Evolutionary conservation across 345 rosid species (phyloP).

Genomic region (Brassica incana): DNA sequence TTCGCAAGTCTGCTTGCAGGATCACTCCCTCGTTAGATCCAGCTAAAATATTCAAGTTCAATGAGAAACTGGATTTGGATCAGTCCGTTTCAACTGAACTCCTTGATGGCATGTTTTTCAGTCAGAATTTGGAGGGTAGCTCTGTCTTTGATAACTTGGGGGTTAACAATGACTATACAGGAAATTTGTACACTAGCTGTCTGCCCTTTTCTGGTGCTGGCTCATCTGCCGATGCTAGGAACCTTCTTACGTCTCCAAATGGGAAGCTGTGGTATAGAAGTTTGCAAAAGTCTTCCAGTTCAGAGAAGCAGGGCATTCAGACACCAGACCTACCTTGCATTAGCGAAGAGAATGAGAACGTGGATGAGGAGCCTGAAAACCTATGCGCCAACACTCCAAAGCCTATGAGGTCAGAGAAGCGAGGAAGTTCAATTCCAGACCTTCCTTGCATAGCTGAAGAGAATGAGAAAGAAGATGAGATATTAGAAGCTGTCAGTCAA

Average conservation of each 20-base stretch:
- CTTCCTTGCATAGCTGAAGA: conserved; percentile 86
- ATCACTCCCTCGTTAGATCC: conserved; percentile 60
- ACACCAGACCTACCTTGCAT: conserved; percentile 85
- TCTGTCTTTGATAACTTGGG: conserved; percentile 43
- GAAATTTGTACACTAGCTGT: conserved; percentile 48
- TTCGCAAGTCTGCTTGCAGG: conserved; percentile 63
- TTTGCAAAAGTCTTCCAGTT: conserved; percentile 57
- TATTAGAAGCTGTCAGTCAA: conserved; percentile 45
- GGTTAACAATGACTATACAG: conserved; percentile 36
- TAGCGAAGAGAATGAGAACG: conserved; percentile 72
- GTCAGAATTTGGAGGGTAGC: conserved; percentile 41
- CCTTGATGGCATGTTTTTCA: conserved; percentile 51
- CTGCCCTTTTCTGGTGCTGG: conserved; percentile 15
- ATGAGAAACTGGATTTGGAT: conserved; percentile 42
- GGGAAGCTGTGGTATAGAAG: conserved; percentile 77
- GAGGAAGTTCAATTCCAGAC: conserved; percentile 61
- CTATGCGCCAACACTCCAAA: conserved; percentile 50
- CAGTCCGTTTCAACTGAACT: conserved; percentile 71
- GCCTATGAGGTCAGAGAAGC: conserved; percentile 64
- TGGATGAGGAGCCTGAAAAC: conserved; percentile 53
- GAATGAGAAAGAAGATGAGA: conserved; percentile 56
- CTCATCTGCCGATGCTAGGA: conserved; percentile 46
- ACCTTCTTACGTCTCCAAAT: conserved; percentile 60
- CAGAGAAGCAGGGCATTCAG: conserved; percentile 66
- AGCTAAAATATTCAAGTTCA: conserved; percentile 45